Evolutionary conservation across 805 yeast species (phyloP), one percentile per base, ranked within the genome.

Genomic region (Pichia gijzeniarum): DNA sequence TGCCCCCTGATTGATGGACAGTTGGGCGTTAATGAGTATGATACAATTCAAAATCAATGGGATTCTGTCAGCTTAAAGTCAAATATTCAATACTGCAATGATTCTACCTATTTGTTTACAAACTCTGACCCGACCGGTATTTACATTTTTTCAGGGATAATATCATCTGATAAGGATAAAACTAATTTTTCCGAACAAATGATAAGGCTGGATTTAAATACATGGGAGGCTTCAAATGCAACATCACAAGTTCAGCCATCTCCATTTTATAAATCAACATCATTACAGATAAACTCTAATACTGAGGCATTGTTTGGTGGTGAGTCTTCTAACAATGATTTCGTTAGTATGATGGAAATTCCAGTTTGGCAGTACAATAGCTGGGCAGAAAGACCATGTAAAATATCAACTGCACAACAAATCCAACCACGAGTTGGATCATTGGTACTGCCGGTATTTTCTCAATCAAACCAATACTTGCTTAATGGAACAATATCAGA

Each of bases 271-370:
- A 80, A 79, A 1, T 76, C 82, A 0, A 60, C 76, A 0, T 67
- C 62, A 30, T 20, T 70, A 16, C 60, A 70, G 48, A 69, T 78
- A 1, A 59, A 68, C 27, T 70, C 76, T 9, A 70, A 65, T 43
- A 65, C 74, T 3, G 76, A 70, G 50, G 60, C 80, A 31, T 59
- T 85, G 3, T 65, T 85, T 35, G 95, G 93, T 0, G 95, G 95
- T 3, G 69, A 68, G 43, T 73, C 85, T 3, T 53, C 59, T 5
- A 54, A 64, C 2, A 88, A 88, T 0, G 25, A 43, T 3, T 84
- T 90, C 88, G 74, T 84, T 31, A 74, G 77, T 50, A 76, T 85
- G 80, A 72, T 73, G 53, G 93, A 85, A 61, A 64, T 83, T 17
- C 91, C 93, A 0, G 61, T 82, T 2, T 84, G 89, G 85, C 80